Percentiles rank a stretch among this genome's conserved stretches.
These are phyloP conservation scores for Hymenochaete sp. DNA, from an alignment of 1,284 basidiomycete genomes.

Conservation along the genomic window DNA sequence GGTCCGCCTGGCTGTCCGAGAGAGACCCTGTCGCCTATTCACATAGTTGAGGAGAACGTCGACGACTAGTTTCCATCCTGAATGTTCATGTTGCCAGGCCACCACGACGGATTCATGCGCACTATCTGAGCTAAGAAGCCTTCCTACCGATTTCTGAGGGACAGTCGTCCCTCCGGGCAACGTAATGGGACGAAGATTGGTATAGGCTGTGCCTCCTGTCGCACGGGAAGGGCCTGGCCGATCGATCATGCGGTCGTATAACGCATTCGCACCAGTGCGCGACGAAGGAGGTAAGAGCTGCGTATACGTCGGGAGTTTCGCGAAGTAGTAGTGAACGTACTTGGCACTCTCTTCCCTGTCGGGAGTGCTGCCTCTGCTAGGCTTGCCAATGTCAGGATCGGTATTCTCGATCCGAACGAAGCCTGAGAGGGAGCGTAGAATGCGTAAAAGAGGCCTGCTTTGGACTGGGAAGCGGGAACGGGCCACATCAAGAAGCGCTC, in stretches of 20 bases:
- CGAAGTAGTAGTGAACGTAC: constrained; percentile 68
- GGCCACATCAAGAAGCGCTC: constrained; percentile 73
- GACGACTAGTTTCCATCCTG: constrained; percentile 74
- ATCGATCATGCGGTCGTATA: constrained; percentile 60
- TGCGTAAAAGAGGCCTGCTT: constrained; percentile 58
- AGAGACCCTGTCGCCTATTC: constrained; percentile 32
- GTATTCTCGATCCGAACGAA: constrained; percentile 63
- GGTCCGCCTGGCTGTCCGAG: constrained; percentile 16
- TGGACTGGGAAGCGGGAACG: constrained; percentile 76
- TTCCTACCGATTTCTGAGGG: constrained; percentile 57
- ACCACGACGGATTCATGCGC: constrained; percentile 61
- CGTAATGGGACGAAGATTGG: constrained; percentile 56
- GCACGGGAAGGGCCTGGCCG: constrained; percentile 45
- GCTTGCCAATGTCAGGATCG: constrained; percentile 41
- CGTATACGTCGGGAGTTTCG: constrained; percentile 66
- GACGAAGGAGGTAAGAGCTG: constrained; percentile 58
- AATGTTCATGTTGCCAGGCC: constrained; percentile 73
- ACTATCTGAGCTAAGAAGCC: constrained; percentile 63
- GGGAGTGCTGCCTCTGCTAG: constrained; percentile 26
- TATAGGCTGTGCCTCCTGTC: constrained; percentile 50
- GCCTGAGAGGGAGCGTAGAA: constrained; percentile 69
- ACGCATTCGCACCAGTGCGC: constrained; percentile 52
- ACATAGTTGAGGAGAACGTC: constrained; percentile 73
- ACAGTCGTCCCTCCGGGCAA: constrained; percentile 71
- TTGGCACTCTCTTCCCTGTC: constrained; percentile 48